phyloP scores from a whole-genome alignment of 352 stramenopile genomes.

The Pythium myriotylum region DNA sequence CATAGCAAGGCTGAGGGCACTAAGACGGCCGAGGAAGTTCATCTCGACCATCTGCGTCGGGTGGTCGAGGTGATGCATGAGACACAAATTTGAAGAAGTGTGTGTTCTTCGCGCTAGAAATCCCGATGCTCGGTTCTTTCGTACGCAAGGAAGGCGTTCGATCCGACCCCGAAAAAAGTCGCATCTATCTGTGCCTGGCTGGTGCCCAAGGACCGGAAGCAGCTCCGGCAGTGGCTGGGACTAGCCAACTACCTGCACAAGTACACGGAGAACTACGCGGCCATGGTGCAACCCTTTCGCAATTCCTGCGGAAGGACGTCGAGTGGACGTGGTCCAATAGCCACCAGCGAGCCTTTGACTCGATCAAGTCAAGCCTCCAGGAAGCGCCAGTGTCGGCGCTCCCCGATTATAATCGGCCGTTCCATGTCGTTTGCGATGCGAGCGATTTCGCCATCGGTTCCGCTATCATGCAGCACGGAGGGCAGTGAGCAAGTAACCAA shows the following conservation, averaged over 20 bases:
- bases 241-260: conserved; percentile 16
- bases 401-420: conserved; percentile 16
- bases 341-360: conserved; percentile 10
- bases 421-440: conserved; percentile 7
- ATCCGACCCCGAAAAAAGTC: conserved; percentile 22
- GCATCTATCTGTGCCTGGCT: conserved; percentile 16
- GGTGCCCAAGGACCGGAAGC: not conserved
- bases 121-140: conserved; percentile 30
- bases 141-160: conserved; percentile 25
- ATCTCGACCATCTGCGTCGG: conserved; percentile 23
- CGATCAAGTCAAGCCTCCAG: conserved; percentile 12
- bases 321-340: conserved; percentile 20
- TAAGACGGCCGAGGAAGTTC: conserved; percentile 6
- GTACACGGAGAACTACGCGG: conserved; percentile 25
- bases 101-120: conserved; percentile 29
- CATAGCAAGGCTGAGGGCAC: conserved; percentile 12
- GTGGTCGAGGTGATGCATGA: conserved; percentile 27
- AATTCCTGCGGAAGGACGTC: conserved; percentile 20
- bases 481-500: not conserved
- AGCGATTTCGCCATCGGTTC: conserved; percentile 10
- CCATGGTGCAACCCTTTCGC: conserved; percentile 15
- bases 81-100: conserved; percentile 28
- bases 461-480: not conserved
- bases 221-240: conserved; percentile 17
- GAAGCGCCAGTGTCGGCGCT: conserved; percentile 24